Base-by-base conservation (phyloP, 164 flowering plant genomes). In the Brasenia schreberi region DNA sequence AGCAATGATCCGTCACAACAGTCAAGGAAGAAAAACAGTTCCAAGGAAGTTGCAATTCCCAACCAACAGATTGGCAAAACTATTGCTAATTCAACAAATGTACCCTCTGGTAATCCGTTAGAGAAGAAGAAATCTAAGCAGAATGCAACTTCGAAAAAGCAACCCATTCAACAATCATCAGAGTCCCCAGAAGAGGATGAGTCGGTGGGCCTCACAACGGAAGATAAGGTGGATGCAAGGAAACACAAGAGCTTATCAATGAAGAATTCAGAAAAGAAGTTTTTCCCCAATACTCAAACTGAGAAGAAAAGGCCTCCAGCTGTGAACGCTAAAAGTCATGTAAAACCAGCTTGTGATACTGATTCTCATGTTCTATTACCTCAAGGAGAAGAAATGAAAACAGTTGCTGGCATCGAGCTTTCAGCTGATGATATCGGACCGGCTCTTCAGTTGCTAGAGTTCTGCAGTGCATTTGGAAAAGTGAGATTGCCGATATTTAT, bases 361-460 rank as follows among this genome's bases (percentile, higher is more conserved):
- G 66, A 11, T 59, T 68, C 42, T n/a, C 78, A 72, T n/a, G 64
- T 78, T 60, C 75, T 67, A 62, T 70, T 87, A 77, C 97, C 97
- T 43, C 68, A 66, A 68, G 84, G 92, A 27, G 68, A 66, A 45
- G 76, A 72, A 61, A 61, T 87, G 66, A 75, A 72, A 9, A 73
- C 60, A 66, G 78, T 88, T 23, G 84, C 72, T 63, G 92, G 86
- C 17, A 68, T 84, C 66, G 87, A 89, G 7, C 39, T 89, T 16
- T 76, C 80, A 42, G 71, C 82, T 42, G 81, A 82, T 66, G 87
- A 83, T 77, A 82, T 81, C 77, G 99, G 97, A 33, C 74, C 79
- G 53, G 94, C 89, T 17, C 68, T 95, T 74, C 99, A 95, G 49
- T 87, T 95, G 64, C 66, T 95, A 39, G 99, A 95, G 72, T 95